phyloP scores from a whole-genome alignment of 176 grass and related monocot species.

The Leersia perrieri region DNA sequence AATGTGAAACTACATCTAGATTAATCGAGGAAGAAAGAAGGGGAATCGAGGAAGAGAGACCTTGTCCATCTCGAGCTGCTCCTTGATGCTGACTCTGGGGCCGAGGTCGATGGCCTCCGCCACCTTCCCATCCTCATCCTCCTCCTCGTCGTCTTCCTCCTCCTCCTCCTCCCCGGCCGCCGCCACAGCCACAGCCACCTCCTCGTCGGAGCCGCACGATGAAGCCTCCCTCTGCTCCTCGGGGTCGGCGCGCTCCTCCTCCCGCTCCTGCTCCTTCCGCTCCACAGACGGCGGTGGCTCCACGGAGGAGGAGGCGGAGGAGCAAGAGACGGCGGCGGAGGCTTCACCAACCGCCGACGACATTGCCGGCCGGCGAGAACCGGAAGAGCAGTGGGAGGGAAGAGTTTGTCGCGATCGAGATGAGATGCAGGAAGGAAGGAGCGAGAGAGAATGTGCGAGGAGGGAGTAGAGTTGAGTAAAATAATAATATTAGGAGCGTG shows the following conservation, averaged over 20 bases:
- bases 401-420: too few relatives aligned
- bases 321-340: not conserved
- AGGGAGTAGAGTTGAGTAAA: too few relatives aligned
- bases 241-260: not conserved
- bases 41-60: constrained; percentile 12
- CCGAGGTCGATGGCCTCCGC: constrained; percentile 52
- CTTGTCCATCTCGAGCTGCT: constrained; percentile 79
- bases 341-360: constrained; percentile 11
- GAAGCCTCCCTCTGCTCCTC: constrained; percentile 36
- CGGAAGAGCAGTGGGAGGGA: not conserved
- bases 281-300: constrained; percentile 6
- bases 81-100: constrained; percentile 71
- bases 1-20: not conserved
- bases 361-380: constrained; percentile 20
- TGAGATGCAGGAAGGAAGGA: too few relatives aligned
- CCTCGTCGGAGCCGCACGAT: constrained; percentile 31
- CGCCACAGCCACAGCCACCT: too few relatives aligned
- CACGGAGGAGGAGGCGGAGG: not conserved
- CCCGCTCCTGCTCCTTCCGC: constrained; percentile 7
- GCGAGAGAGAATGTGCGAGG: too few relatives aligned
- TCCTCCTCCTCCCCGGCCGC: constrained; percentile 10
- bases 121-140: constrained; percentile 34
- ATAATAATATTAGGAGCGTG: too few relatives aligned
- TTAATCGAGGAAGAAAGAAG: not conserved
- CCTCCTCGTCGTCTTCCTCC: constrained; percentile 8